phyloP scores from a whole-genome alignment of 208 protist species.

The Balamuthia mandrillaris region DNA sequence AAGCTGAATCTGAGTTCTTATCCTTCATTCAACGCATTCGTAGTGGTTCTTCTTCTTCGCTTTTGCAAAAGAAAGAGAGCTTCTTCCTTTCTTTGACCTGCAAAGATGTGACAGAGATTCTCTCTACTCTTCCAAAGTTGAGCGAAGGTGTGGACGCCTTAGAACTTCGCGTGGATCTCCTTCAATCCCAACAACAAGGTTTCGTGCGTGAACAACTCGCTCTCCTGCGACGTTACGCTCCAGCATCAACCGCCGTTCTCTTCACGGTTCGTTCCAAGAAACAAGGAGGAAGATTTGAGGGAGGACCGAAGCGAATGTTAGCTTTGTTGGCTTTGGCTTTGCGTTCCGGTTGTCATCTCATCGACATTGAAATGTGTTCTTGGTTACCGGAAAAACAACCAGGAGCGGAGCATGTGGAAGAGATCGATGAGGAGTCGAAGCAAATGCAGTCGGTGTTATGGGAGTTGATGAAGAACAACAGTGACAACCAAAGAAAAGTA shows the following conservation, averaged over 20 bases:
- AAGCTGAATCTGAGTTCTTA: not conserved
- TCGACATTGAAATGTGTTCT: slow-evolving; percentile 68
- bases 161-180: slow-evolving; percentile 71
- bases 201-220: slow-evolving; percentile 58
- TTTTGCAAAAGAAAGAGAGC: not conserved
- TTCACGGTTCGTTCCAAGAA: slow-evolving; percentile 62
- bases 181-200: slow-evolving; percentile 45
- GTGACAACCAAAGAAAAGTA: too few species aligned
- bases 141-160: slow-evolving; percentile 57
- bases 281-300: slow-evolving; percentile 66
- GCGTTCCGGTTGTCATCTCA: slow-evolving; percentile 65
- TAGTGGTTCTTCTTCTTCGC: slow-evolving; percentile 41
- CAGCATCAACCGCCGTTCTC: slow-evolving; percentile 62
- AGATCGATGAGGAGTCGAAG: too few species aligned
- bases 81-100: slow-evolving; percentile 58
- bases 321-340: slow-evolving; percentile 54
- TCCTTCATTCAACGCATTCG: slow-evolving; percentile 17
- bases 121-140: slow-evolving; percentile 39
- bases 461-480: too few species aligned
- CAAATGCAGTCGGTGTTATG: too few species aligned
- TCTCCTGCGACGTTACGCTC: slow-evolving; percentile 50
- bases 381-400: too few species aligned
- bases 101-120: slow-evolving; percentile 13
- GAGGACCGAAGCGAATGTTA: not conserved
- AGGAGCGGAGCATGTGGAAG: too few species aligned